Conservation (phyloP, 352 stramenopile genomes). For the Pythium plurisporium region DNA sequence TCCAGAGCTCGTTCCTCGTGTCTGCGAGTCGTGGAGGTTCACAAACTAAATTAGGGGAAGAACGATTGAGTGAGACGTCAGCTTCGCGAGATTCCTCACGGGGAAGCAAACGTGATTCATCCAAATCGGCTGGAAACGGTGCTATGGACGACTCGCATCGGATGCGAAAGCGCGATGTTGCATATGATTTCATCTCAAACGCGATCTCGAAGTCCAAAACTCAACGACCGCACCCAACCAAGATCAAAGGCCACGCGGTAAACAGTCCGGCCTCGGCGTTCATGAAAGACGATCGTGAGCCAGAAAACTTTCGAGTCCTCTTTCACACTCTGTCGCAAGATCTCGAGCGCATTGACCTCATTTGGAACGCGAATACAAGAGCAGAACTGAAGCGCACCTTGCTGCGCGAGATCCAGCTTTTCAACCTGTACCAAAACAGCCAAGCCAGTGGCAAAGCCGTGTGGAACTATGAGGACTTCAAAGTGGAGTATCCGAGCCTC, state of each 20-base stretch:
- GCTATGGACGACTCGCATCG: slow-evolving; percentile 23
- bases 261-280: slow-evolving; percentile 6
- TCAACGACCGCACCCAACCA: slow-evolving; percentile 24
- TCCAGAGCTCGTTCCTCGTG: slow-evolving; percentile 18
- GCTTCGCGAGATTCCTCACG: slow-evolving; percentile 7
- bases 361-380: slow-evolving; percentile 92
- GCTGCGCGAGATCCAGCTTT: slow-evolving; percentile 76
- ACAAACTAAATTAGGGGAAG: neutral
- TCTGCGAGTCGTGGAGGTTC: slow-evolving; percentile 2
- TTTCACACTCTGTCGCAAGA: slow-evolving; percentile 93
- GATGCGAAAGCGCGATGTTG: slow-evolving; percentile 67
- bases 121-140: neutral
- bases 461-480: slow-evolving; percentile 97
- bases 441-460: slow-evolving; percentile 64
- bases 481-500: slow-evolving; percentile 88
- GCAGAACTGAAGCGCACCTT: slow-evolving; percentile 87
- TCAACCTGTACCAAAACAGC: slow-evolving; percentile 73
- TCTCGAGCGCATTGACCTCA: slow-evolving; percentile 89
- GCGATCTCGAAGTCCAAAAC: slow-evolving; percentile 33
- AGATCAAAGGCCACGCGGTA: slow-evolving; percentile 20
- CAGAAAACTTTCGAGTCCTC: slow-evolving; percentile 93
- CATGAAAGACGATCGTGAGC: slow-evolving; percentile 19
- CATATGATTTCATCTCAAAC: slow-evolving; percentile 45
- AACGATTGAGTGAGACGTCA: slow-evolving; percentile 12
- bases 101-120: slow-evolving; percentile 14